Conservation (phyloP, 2,329 filamentous ascomycete genomes). For the Massarina eburnea region DNA sequence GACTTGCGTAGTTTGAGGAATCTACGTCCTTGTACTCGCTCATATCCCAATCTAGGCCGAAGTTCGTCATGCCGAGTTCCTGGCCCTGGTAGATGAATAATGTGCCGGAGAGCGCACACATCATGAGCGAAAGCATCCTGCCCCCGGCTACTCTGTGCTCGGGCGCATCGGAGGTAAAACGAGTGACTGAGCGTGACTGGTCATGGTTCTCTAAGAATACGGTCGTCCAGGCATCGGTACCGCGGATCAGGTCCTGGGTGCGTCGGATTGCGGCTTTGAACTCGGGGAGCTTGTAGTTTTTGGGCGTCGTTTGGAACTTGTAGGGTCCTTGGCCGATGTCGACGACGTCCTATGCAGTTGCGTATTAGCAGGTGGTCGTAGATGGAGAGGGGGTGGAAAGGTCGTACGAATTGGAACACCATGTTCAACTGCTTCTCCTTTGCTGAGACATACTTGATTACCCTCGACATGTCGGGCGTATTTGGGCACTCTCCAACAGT, state of each 20-base stretch:
- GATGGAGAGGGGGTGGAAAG: neutral
- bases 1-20: constrained; percentile 52
- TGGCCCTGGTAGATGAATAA: constrained; percentile 56
- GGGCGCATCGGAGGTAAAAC: constrained; percentile 52
- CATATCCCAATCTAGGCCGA: constrained; percentile 47
- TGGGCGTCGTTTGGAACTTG: constrained; percentile 39
- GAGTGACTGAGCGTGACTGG: constrained; percentile 52
- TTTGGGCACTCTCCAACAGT: constrained; percentile 70
- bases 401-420: constrained; percentile 59
- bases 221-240: constrained; percentile 49
- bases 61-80: constrained; percentile 55
- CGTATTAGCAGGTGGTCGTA: neutral
- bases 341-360: constrained; percentile 41
- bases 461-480: constrained; percentile 60
- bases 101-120: constrained; percentile 52
- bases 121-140: constrained; percentile 53
- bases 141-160: constrained; percentile 48
- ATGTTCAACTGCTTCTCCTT: constrained; percentile 64
- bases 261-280: constrained; percentile 35
- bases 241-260: constrained; percentile 34
- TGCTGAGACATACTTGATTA: constrained; percentile 62
- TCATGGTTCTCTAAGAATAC: constrained; percentile 59
- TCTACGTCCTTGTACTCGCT: constrained; percentile 57
- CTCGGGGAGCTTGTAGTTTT: constrained; percentile 32
- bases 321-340: constrained; percentile 40